Evolutionary conservation across 257 asterid genomes (phyloP), one percentile per base, ranked within the genome.

Genomic region (Primulina huaijiensis): DNA sequence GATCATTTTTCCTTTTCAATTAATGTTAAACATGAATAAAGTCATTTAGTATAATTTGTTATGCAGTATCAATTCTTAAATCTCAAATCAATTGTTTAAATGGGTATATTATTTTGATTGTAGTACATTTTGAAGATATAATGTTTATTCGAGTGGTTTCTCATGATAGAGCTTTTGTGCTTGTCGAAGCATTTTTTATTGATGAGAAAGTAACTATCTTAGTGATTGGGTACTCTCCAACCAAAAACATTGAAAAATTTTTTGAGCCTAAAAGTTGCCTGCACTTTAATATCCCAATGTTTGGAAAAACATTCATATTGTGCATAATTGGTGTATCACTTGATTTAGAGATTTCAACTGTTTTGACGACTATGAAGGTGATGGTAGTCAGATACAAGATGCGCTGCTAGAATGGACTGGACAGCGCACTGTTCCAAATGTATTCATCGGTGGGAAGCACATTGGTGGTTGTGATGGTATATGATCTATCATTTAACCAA

Each of bases 381-480:
- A 93, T 86, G 98, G 97, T 62, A 46, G 76, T 30, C 92, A 87
- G 75, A 65, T 93, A 53, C 98, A 93, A 75, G 68, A 89, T 38
- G 97, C 96, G 69, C 81, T 90, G 74, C 79, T 74, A 27, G 78
- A 87, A 76, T 84, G 79, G 88, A 83, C 90, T 46, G 94, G 92
- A 64, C 98, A 90, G 80, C 81, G 87, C 69, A 87, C 96, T 10
- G 95, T 90, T 81, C 97, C 98, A 0, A 90, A 84, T 33, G 97
- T 93, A 72, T 93, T 93, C 71, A 85, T 92, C 3, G 88, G 89
- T 31, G 97, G 96, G 65, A 86, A 86, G 75, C 98, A 87, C 81
- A 87, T 93, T 66, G 98, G 98, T 70, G 97, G 98, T 30, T 93
- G 97, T 62, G 97, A 93, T 70, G 82, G 94, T 90, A 78, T 64